Evolutionary conservation across 345 rosid genomes (phyloP).

Genomic region (Carallia brachiata): DNA sequence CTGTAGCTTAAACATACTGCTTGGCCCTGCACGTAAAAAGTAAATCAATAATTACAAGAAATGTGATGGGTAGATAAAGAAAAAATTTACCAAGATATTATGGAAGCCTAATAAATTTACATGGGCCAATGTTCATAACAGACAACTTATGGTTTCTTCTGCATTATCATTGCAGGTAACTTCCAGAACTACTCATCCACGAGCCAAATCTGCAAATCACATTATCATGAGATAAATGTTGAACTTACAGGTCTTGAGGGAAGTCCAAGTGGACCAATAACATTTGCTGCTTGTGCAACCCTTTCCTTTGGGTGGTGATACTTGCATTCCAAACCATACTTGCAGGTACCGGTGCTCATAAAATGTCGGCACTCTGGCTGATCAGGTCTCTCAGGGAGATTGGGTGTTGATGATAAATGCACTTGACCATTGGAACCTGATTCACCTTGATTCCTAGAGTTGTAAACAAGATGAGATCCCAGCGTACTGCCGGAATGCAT

Average conservation of each 20-base stretch:
- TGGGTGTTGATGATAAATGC: slow-evolving; percentile 36
- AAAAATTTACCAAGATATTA: not conserved
- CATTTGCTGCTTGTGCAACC: slow-evolving; percentile 40
- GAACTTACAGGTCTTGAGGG: slow-evolving; percentile 70
- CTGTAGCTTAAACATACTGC: slow-evolving; percentile 59
- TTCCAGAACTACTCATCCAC: not conserved
- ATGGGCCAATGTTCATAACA: not conserved
- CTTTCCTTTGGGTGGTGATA: slow-evolving; percentile 78
- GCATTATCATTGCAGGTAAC: not conserved
- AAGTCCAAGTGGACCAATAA: slow-evolving; percentile 42
- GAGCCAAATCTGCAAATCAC: slow-evolving; percentile 1
- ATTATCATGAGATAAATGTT: not conserved
- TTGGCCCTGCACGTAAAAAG: slow-evolving; percentile 54
- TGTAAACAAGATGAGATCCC: slow-evolving; percentile 47
- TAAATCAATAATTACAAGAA: not conserved
- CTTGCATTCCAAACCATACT: slow-evolving; percentile 82
- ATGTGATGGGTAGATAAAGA: not conserved
- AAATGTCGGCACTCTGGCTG: slow-evolving; percentile 72
- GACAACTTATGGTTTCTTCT: not conserved
- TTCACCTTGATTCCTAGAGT: slow-evolving; percentile 45
- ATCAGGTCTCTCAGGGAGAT: slow-evolving; percentile 61
- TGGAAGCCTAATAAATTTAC: not conserved
- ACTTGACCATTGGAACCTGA: slow-evolving; percentile 49
- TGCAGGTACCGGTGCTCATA: slow-evolving; percentile 73
- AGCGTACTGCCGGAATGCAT: slow-evolving; percentile 36